Percentiles rank a stretch among this genome's conserved stretches.
phyloP scores from a whole-genome alignment of 1,139 yeast genomes.

The Kurtzmaniella quercitrusa region DNA sequence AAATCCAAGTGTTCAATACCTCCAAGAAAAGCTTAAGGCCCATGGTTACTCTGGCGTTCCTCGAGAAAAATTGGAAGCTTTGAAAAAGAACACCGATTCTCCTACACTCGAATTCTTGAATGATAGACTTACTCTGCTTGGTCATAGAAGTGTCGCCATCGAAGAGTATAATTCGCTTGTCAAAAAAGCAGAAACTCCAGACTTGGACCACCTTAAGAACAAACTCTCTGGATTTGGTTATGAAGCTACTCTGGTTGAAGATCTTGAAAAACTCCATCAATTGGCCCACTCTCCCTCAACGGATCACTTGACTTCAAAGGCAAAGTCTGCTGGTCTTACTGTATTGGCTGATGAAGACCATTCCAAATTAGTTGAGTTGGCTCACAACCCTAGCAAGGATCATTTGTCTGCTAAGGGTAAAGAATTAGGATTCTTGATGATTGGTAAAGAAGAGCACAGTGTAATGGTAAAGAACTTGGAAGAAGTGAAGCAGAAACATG shows the following conservation, averaged over 20 bases:
- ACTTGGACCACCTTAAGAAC: conserved; percentile 11
- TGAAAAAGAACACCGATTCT: conserved; percentile 12
- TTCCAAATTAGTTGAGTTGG: conserved; percentile 8
- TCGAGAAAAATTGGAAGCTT: conserved; percentile 8
- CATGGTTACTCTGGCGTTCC: conserved; percentile 2
- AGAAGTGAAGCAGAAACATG: neutral
- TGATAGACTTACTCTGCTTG: conserved; percentile 2
- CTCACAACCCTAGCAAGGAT: conserved; percentile 18
- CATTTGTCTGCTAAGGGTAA: conserved; percentile 23
- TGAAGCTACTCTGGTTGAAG: conserved; percentile 8
- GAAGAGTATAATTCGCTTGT: conserved; percentile 10
- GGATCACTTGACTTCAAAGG: conserved; percentile 22
- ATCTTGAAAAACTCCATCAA: conserved; percentile 14
- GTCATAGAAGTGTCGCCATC: neutral
- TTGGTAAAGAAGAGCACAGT: conserved; percentile 17
- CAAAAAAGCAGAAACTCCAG: conserved; percentile 15
- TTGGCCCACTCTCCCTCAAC: conserved; percentile 16
- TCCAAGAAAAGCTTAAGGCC: conserved; percentile 3
- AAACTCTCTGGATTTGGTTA: conserved; percentile 10
- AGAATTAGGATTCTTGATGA: conserved; percentile 34
- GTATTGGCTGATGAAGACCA: conserved; percentile 9
- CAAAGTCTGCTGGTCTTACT: conserved; percentile 20
- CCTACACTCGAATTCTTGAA: conserved; percentile 6
- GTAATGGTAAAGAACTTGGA: neutral
- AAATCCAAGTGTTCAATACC: conserved; percentile 7